Evolutionary conservation across 495 filamentous ascomycete genomes (phyloP).

Genomic region (Ascodesmis nigricans): DNA sequence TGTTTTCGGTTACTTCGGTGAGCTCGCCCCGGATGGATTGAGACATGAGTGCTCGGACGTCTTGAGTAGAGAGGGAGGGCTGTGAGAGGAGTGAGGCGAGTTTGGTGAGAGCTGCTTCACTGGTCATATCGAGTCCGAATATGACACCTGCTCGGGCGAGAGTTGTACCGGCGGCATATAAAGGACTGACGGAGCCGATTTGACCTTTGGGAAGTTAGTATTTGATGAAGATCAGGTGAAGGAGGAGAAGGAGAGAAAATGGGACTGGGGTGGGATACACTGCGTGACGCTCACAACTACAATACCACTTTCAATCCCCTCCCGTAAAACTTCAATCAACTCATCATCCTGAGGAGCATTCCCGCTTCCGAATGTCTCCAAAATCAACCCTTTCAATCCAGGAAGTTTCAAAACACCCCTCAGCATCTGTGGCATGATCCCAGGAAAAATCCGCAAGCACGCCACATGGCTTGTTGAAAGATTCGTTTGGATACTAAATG

Average conservation of each 20-base stretch:
- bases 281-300: conserved; percentile 88
- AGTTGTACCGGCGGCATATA: conserved; percentile 78
- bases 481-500: conserved; percentile 55
- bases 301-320: conserved; percentile 57
- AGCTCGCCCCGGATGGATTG: conserved; percentile 63
- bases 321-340: conserved; percentile 56
- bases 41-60: conserved; percentile 51
- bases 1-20: conserved; percentile 41
- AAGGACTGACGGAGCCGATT: conserved; percentile 66
- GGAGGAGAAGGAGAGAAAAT: too few species aligned
- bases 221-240: not conserved
- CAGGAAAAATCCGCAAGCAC: conserved; percentile 83
- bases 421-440: conserved; percentile 87
- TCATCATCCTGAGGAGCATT: conserved; percentile 77
- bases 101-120: conserved; percentile 83
- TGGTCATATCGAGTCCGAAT: conserved; percentile 80
- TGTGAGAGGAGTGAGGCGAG: conserved; percentile 66
- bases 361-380: conserved; percentile 90
- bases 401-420: conserved; percentile 66
- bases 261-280: conserved; percentile 37
- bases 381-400: conserved; percentile 56
- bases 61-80: conserved; percentile 35
- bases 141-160: conserved; percentile 78
- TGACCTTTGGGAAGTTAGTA: conserved; percentile 26
- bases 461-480: conserved; percentile 65